Evolutionary conservation across 2,329 filamentous ascomycete genomes (phyloP).

Genomic region (Plectosphaerella sp.): DNA sequence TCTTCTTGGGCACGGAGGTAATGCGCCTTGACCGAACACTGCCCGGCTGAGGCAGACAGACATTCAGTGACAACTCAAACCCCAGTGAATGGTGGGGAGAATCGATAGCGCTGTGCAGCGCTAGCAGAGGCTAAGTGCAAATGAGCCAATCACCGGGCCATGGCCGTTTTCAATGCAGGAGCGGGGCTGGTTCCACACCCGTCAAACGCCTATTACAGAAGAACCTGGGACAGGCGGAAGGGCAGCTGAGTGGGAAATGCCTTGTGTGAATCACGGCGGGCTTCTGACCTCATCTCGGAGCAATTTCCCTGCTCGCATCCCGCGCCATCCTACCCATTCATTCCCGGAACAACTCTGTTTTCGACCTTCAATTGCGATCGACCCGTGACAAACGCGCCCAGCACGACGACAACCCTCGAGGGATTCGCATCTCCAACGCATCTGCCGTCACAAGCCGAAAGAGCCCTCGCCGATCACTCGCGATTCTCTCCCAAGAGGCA

Average conservation of each 20-base stretch:
- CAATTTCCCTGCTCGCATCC: not conserved
- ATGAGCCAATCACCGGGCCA: too few species aligned
- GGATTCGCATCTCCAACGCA: not conserved
- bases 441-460: not conserved
- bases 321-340: not conserved
- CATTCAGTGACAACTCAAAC: too few species aligned
- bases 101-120: too few species aligned
- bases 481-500: not conserved
- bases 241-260: not conserved
- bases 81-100: too few species aligned
- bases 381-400: not conserved
- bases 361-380: not conserved
- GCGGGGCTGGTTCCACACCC: too few species aligned
- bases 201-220: too few species aligned
- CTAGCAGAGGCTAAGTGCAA: too few species aligned
- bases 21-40: too few species aligned
- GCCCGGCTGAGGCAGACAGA: too few species aligned
- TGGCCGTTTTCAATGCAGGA: too few species aligned
- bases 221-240: too few species aligned
- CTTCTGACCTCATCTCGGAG: constrained; percentile 1
- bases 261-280: not conserved
- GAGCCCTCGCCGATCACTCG: not conserved
- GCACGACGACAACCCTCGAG: not conserved
- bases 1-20: too few species aligned
- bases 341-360: not conserved